Percentiles rank a stretch among this genome's conserved stretches.
Evolutionary conservation across 306 rosid genomes (phyloP).

Genomic region (Fragaria iinumae): DNA sequence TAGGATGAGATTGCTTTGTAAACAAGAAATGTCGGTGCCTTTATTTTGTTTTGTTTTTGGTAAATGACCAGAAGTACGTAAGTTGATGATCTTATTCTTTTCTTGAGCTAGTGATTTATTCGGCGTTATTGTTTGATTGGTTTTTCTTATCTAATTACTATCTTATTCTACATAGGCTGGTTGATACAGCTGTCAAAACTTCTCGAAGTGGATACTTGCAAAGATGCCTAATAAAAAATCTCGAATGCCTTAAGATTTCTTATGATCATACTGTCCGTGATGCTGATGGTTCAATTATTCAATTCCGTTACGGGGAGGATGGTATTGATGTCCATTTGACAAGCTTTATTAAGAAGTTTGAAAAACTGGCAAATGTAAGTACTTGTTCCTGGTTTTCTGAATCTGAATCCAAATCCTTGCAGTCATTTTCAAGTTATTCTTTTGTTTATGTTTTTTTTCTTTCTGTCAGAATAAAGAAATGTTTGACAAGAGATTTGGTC

Average conservation of each 20-base stretch:
- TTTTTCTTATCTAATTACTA: constrained; percentile 19
- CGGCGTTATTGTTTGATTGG: constrained; percentile 9
- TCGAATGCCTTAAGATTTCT: constrained; percentile 77
- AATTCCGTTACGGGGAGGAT: constrained; percentile 89
- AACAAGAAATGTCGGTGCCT: too few species aligned
- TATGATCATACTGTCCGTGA: constrained; percentile 96
- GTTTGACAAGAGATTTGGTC: constrained; percentile 51
- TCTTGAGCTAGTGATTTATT: neutral
- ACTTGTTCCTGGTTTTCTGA: neutral
- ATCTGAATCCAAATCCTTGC: constrained; percentile 3
- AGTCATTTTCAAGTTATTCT: constrained; percentile 20
- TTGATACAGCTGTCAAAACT: constrained; percentile 96
- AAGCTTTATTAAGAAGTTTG: constrained; percentile 73
- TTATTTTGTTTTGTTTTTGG: neutral
- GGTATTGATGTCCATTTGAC: constrained; percentile 95
- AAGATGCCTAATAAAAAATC: constrained; percentile 88
- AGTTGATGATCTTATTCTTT: neutral
- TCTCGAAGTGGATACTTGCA: constrained; percentile 98
- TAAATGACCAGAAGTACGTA: neutral
- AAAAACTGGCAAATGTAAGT: constrained; percentile 62
- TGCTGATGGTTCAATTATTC: constrained; percentile 87
- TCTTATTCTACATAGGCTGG: constrained; percentile 56
- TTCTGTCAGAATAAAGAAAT: constrained; percentile 77
- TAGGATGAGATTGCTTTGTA: too few species aligned
- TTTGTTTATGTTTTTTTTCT: constrained; percentile 6